Conservation (phyloP, 805 yeast species). For the Saccharomycopsis fermentans region DNA sequence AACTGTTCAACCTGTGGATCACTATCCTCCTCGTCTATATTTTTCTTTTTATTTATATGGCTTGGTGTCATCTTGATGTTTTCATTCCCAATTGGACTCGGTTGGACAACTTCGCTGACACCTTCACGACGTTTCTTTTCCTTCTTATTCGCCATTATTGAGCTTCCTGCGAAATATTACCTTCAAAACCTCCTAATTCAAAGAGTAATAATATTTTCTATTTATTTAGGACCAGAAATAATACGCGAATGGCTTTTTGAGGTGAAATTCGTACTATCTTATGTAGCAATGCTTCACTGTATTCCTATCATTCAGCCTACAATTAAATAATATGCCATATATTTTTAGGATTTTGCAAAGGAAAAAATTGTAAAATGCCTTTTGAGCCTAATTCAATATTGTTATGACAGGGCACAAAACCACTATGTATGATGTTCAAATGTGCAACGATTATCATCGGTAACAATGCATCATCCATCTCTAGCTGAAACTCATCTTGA, state of each 20-base stretch:
- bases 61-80: neutral
- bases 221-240: too few relatives aligned
- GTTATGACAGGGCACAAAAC: neutral
- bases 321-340: too few relatives aligned
- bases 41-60: neutral
- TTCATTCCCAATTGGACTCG: neutral
- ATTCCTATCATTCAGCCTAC: too few relatives aligned
- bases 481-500: too few relatives aligned
- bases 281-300: too few relatives aligned
- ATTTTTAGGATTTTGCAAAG: neutral
- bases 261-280: too few relatives aligned
- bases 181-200: neutral
- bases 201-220: too few relatives aligned
- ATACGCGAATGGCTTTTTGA: too few relatives aligned
- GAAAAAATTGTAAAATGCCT: neutral
- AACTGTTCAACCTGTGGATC: neutral
- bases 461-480: too few relatives aligned
- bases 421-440: neutral
- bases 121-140: neutral
- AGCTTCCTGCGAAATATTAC: neutral
- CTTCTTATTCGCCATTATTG: neutral
- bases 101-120: neutral
- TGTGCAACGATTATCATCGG: too few relatives aligned
- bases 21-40: neutral
- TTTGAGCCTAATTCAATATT: neutral